A percentile compares a stretch with the other conserved stretches of the same genome.
Conservation (phyloP, 306 rosid genomes). For the Abrus pulchellus region DNA sequence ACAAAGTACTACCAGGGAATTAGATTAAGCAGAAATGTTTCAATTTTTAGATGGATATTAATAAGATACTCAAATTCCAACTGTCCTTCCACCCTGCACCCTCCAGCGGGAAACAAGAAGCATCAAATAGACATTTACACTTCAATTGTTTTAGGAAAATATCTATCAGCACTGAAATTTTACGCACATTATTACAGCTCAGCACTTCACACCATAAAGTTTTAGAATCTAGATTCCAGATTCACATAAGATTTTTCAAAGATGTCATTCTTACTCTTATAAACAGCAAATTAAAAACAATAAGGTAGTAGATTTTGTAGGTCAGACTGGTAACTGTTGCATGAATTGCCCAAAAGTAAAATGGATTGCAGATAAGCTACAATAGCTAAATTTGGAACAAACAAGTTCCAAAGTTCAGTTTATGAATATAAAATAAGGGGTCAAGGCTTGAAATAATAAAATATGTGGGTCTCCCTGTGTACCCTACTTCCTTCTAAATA, state of each 20-base stretch:
- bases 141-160: not conserved
- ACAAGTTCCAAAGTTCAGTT: slow-evolving; percentile 11
- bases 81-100: not conserved
- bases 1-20: not conserved
- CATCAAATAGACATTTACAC: not conserved
- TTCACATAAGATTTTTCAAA: not conserved
- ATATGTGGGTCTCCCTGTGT: slow-evolving; percentile 11
- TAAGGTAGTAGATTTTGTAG: not conserved
- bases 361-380: not conserved
- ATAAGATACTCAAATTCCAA: not conserved
- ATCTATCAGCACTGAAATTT: not conserved
- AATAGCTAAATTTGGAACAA: slow-evolving; percentile 1
- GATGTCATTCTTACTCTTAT: not conserved
- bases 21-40: not conserved
- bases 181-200: not conserved
- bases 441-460: slow-evolving; percentile 13
- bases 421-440: slow-evolving; percentile 25
- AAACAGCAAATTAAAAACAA: not conserved
- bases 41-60: not conserved
- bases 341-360: not conserved
- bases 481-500: not conserved
- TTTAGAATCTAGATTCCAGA: not conserved
- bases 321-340: not conserved
- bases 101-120: not conserved
- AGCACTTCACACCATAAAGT: not conserved